Percentiles rank a stretch among this genome's conserved stretches.
Conservation (phyloP, 2,329 filamentous ascomycete species). For the Penicillium glabrum region DNA sequence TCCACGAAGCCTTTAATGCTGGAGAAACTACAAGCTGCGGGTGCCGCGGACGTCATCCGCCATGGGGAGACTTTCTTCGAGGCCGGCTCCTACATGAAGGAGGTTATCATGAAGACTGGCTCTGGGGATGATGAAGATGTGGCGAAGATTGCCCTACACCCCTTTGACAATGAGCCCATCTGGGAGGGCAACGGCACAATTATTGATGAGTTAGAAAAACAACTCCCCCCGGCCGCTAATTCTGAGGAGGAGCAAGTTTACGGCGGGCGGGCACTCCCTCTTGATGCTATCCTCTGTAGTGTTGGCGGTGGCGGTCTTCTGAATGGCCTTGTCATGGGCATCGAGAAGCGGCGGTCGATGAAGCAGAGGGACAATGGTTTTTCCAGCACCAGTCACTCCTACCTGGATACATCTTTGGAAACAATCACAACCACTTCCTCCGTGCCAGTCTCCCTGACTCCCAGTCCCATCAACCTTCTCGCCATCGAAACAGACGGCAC, state of each 20-base stretch:
- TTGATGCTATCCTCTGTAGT: conserved; percentile 72
- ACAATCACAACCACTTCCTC: neutral
- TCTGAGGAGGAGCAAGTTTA: conserved; percentile 33
- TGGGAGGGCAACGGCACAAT: conserved; percentile 49
- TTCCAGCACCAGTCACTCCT: conserved; percentile 14
- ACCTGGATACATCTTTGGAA: conserved; percentile 12
- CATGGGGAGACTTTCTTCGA: conserved; percentile 67
- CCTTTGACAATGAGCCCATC: conserved; percentile 47
- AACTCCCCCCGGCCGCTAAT: conserved; percentile 36
- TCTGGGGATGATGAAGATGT: conserved; percentile 27
- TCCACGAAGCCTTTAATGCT: conserved; percentile 69
- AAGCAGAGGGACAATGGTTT: conserved; percentile 19
- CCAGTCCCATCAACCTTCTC: conserved; percentile 54
- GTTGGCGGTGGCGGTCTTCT: conserved; percentile 81
- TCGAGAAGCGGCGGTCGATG: conserved; percentile 52
- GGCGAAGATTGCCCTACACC: conserved; percentile 43
- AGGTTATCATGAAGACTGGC: conserved; percentile 44
- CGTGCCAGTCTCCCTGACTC: conserved; percentile 14
- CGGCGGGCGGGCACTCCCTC: conserved; percentile 37
- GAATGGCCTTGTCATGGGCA: conserved; percentile 70
- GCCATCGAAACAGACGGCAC: conserved; percentile 76
- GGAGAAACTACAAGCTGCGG: conserved; percentile 66
- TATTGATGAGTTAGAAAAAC: conserved; percentile 44
- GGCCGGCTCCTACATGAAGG: conserved; percentile 66
- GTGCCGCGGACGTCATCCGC: conserved; percentile 65